These are phyloP conservation scores for Candida koratica DNA, from an alignment of 805 yeast genomes.

Conservation along the genomic window DNA sequence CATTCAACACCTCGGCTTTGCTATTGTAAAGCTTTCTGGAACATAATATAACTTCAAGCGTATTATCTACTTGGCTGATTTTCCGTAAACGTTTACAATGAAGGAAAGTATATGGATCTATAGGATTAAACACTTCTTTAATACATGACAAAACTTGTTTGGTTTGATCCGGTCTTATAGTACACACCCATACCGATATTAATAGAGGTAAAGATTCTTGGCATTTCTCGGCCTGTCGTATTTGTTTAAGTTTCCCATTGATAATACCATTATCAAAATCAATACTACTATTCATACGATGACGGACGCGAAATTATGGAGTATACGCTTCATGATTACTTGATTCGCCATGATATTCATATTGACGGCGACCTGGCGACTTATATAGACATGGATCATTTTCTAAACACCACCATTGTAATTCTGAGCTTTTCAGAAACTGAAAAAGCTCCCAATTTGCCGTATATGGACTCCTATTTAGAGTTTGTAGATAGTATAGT, in stretches of 20 bases:
- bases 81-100: constrained; percentile 59
- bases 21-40: constrained; percentile 31
- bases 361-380: background rate
- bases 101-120: constrained; percentile 24
- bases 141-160: constrained; percentile 25
- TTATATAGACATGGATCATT: background rate
- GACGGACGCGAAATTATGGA: background rate
- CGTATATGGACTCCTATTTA: constrained; percentile 13
- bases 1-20: constrained; percentile 18
- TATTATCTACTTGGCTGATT: constrained; percentile 8
- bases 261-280: constrained; percentile 46
- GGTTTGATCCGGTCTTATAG: constrained; percentile 36
- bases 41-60: constrained; percentile 42
- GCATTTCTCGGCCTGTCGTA: constrained; percentile 26
- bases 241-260: constrained; percentile 44
- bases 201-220: constrained; percentile 24
- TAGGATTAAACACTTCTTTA: constrained; percentile 23
- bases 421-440: background rate
- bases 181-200: constrained; percentile 46
- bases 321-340: background rate
- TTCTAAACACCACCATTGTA: background rate
- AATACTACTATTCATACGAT: constrained; percentile 24
- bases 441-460: background rate
- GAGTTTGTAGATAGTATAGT: constrained; percentile 44
- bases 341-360: background rate